Conservation (phyloP, 2,329 filamentous ascomycete genomes). For the Aspergillus terreus region DNA sequence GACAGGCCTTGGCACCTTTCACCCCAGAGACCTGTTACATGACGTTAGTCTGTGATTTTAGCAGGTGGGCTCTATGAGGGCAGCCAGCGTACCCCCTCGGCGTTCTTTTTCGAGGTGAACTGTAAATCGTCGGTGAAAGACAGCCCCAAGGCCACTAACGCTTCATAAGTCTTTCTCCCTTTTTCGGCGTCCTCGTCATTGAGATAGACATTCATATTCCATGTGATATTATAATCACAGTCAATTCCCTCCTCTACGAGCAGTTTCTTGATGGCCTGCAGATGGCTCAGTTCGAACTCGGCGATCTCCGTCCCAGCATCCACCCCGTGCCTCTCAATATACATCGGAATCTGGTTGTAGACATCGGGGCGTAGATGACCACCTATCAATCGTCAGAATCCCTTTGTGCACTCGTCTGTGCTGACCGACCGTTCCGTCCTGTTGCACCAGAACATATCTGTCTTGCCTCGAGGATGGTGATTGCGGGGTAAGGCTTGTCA, state of each 20-base stretch:
- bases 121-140: constrained; percentile 29
- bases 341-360: constrained; percentile 38
- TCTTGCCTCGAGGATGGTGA: constrained; percentile 41
- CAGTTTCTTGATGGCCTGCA: constrained; percentile 40
- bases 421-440: constrained; percentile 38
- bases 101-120: constrained; percentile 22
- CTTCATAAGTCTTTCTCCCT: constrained; percentile 25
- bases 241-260: constrained; percentile 43
- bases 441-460: constrained; percentile 44
- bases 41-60: not conserved
- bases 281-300: constrained; percentile 40
- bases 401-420: not conserved
- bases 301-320: constrained; percentile 38
- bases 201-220: constrained; percentile 41
- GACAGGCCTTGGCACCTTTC: constrained; percentile 36
- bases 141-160: constrained; percentile 26
- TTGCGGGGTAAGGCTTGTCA: constrained; percentile 21
- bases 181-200: constrained; percentile 31
- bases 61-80: not conserved
- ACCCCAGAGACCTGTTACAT: constrained; percentile 34
- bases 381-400: constrained; percentile 10
- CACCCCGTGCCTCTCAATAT: constrained; percentile 34
- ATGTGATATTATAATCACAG: constrained; percentile 42
- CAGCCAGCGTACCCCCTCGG: constrained; percentile 25
- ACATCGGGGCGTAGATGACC: constrained; percentile 44